Conservation (phyloP, 371 early-diverging fungal genomes). For the Blastocladiella emersonii region DNA sequence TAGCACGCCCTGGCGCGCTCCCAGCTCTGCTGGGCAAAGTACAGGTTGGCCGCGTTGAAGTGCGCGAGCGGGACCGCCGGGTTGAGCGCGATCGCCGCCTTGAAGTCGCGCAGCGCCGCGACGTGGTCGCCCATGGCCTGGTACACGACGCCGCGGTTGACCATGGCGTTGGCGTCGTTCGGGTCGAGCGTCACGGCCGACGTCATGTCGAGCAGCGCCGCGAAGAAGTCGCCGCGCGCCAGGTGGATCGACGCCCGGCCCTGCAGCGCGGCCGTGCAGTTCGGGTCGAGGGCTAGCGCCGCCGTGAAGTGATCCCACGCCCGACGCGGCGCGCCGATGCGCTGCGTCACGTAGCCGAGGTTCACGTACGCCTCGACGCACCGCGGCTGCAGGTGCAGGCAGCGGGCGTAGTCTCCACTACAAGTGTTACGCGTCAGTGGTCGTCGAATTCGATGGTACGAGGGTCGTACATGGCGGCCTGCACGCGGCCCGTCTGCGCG, state of each 20-base stretch:
- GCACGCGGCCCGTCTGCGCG: constrained; percentile 15
- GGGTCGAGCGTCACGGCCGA: constrained; percentile 24
- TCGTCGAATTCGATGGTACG: neutral
- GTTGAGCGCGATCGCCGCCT: constrained; percentile 24
- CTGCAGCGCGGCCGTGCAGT: constrained; percentile 27
- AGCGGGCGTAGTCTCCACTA: constrained; percentile 27
- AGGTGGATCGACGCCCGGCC: constrained; percentile 27
- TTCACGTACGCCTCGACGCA: constrained; percentile 31
- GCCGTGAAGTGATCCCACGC: constrained; percentile 27
- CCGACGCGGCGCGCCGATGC: constrained; percentile 17
- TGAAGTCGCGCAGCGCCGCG: constrained; percentile 28
- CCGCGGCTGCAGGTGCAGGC: constrained; percentile 26
- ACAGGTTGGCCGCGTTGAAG: constrained; percentile 30
- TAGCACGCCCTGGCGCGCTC: constrained; percentile 21
- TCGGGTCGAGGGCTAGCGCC: constrained; percentile 23
- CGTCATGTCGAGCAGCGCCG: constrained; percentile 30
- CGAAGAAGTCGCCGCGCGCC: constrained; percentile 22
- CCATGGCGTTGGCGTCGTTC: constrained; percentile 24
- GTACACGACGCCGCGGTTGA: constrained; percentile 30
- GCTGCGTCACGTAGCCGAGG: constrained; percentile 31
- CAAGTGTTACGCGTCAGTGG: neutral
- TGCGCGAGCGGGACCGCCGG: constrained; percentile 22
- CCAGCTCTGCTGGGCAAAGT: constrained; percentile 25
- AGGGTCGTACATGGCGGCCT: constrained; percentile 13
- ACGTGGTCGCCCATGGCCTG: constrained; percentile 22